Conservation (phyloP, 768 basidiomycete genomes). For the Lentinula guzmanii region DNA sequence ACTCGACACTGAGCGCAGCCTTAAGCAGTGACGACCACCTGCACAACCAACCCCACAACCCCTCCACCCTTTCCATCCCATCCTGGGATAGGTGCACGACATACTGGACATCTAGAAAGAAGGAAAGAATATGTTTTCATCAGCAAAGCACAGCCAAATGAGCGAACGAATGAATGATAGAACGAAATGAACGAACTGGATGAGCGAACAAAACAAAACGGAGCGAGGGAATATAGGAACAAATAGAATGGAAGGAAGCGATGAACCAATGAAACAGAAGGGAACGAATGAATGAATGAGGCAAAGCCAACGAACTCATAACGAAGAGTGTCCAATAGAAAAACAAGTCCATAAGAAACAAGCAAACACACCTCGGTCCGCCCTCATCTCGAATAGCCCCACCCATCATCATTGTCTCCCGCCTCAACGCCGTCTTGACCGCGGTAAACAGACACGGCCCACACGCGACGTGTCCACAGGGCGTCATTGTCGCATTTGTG, state of each 20-base stretch:
- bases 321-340: too few species aligned
- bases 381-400: conserved; percentile 14
- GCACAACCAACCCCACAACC: conserved; percentile 34
- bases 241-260: too few species aligned
- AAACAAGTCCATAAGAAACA: neutral
- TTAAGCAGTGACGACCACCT: conserved; percentile 20
- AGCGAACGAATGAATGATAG: neutral
- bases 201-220: too few species aligned
- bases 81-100: conserved; percentile 56
- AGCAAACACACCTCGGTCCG: conserved; percentile 29
- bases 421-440: conserved; percentile 52
- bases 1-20: too few species aligned
- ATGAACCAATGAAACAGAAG: too few species aligned
- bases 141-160: neutral
- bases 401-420: conserved; percentile 39
- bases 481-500: conserved; percentile 69
- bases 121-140: neutral
- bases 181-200: too few species aligned
- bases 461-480: conserved; percentile 77
- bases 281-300: neutral
- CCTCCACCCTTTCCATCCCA: conserved; percentile 72
- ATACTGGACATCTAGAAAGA: conserved; percentile 60
- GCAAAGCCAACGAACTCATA: neutral
- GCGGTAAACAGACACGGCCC: conserved; percentile 72
- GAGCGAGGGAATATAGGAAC: too few species aligned